These are phyloP conservation scores for Ceratobasidium sp. DNA, from an alignment of 1,284 basidiomycete genomes.

Conservation along the genomic window DNA sequence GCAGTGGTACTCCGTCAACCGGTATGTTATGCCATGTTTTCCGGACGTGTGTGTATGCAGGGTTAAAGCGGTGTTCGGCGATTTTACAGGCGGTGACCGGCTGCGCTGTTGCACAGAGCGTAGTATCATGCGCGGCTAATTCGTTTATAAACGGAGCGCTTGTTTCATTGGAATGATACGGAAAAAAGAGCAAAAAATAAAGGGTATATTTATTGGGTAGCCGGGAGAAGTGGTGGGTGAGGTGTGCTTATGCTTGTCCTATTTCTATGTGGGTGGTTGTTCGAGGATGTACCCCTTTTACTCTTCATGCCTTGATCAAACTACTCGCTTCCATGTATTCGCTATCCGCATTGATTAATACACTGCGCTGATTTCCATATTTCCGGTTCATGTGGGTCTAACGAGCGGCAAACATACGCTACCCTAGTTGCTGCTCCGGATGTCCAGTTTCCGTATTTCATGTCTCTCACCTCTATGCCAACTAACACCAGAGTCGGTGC, in stretches of 20 bases:
- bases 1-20: slow-evolving; percentile 30
- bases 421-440: too few species aligned
- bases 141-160: slow-evolving; percentile 30
- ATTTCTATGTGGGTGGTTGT: neutral
- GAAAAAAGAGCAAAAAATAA: neutral
- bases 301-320: neutral
- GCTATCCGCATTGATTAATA: neutral
- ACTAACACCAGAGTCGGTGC: too few species aligned
- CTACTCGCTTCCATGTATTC: neutral
- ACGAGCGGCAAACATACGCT: too few species aligned
- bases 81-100: slow-evolving; percentile 28
- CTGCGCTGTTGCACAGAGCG: slow-evolving; percentile 39
- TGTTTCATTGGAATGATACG: slow-evolving; percentile 13
- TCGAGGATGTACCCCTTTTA: neutral
- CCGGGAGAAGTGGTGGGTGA: neutral
- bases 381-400: too few species aligned
- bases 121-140: slow-evolving; percentile 37
- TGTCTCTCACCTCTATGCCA: too few species aligned
- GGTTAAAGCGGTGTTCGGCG: slow-evolving; percentile 31
- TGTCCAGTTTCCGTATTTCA: too few species aligned
- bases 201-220: slow-evolving; percentile 31
- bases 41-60: slow-evolving; percentile 4
- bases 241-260: slow-evolving; percentile 4
- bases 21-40: slow-evolving; percentile 6
- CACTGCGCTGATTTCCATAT: too few species aligned